phyloP scores from a whole-genome alignment of 2,329 filamentous ascomycete genomes.

The Basipetospora chlamydospora region DNA sequence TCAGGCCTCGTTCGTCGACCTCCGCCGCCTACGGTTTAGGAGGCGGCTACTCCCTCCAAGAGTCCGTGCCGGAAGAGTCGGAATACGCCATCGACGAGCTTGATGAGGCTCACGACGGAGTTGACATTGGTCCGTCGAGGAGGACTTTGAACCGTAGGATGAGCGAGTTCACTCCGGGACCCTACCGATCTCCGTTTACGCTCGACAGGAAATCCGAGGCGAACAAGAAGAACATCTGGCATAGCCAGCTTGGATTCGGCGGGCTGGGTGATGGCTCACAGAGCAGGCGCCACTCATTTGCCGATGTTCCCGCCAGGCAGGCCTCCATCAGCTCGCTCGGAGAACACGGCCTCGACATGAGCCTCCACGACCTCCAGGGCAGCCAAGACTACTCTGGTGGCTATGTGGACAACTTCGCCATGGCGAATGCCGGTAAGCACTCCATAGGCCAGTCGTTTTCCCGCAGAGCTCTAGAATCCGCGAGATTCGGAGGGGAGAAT shows the following conservation, averaged over 20 bases:
- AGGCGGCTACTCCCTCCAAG: slow-evolving; percentile 45
- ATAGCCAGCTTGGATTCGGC: slow-evolving; percentile 54
- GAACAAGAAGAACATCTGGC: slow-evolving; percentile 56
- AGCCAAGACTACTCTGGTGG: slow-evolving; percentile 1
- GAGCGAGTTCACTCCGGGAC: slow-evolving; percentile 38
- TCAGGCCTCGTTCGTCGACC: slow-evolving; percentile 45
- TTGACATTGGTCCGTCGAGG: slow-evolving; percentile 14
- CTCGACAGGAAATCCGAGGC: slow-evolving; percentile 49
- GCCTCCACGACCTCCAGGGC: slow-evolving; percentile 1
- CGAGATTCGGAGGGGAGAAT: not conserved
- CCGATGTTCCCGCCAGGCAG: slow-evolving; percentile 50
- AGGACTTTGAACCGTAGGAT: slow-evolving; percentile 26
- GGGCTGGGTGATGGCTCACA: slow-evolving; percentile 49
- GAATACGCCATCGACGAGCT: slow-evolving; percentile 62
- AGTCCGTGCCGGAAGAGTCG: slow-evolving; percentile 47
- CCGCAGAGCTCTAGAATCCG: not conserved
- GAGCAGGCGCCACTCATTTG: slow-evolving; percentile 69
- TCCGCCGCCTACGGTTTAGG: slow-evolving; percentile 34
- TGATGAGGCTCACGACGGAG: slow-evolving; percentile 38
- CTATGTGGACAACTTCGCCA: not conserved
- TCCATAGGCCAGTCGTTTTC: not conserved
- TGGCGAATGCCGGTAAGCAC: slow-evolving; percentile 1
- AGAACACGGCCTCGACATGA: slow-evolving; percentile 32
- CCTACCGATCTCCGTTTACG: slow-evolving; percentile 33
- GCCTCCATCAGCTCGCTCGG: slow-evolving; percentile 47